Conservation (phyloP, 1,284 basidiomycete genomes). For the Apiotrichum domesticum region DNA sequence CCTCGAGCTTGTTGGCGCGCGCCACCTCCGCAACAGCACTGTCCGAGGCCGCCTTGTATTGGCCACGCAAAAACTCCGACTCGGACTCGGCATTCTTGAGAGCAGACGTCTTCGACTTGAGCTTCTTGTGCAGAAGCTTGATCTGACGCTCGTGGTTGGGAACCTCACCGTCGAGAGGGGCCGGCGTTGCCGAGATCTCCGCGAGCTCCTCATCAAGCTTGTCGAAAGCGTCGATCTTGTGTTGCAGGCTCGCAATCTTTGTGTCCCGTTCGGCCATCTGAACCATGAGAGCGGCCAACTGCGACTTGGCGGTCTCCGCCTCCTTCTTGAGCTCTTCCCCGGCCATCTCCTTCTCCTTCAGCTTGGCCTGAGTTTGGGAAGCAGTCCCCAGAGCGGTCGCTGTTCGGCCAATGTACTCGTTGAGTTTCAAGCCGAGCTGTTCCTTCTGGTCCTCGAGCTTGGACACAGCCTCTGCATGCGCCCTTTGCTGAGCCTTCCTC, state of each 20-base stretch:
- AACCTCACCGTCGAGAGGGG: constrained; percentile 1
- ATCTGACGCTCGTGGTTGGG: constrained; percentile 1
- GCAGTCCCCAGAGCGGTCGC: neutral
- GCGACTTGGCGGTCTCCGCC: neutral
- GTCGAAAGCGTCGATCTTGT: neutral
- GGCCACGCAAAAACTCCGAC: constrained; percentile 22
- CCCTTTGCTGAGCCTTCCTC: neutral
- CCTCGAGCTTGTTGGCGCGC: constrained; percentile 15
- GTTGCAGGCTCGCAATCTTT: neutral
- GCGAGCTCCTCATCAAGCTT: neutral
- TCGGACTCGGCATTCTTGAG: constrained; percentile 11
- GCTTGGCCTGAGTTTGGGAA: neutral
- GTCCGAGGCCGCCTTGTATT: constrained; percentile 28
- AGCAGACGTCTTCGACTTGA: constrained; percentile 4
- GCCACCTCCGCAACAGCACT: constrained; percentile 26
- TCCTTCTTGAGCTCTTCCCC: neutral
- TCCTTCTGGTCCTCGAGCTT: neutral
- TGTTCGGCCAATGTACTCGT: neutral
- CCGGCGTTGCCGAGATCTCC: neutral
- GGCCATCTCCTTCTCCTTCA: neutral
- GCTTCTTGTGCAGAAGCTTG: constrained; percentile 4
- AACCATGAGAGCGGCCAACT: neutral
- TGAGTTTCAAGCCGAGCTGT: neutral
- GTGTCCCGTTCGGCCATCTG: neutral
- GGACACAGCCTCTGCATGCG: neutral